Conservation (phyloP, 768 basidiomycete species). For the Boletellus ananas region DNA sequence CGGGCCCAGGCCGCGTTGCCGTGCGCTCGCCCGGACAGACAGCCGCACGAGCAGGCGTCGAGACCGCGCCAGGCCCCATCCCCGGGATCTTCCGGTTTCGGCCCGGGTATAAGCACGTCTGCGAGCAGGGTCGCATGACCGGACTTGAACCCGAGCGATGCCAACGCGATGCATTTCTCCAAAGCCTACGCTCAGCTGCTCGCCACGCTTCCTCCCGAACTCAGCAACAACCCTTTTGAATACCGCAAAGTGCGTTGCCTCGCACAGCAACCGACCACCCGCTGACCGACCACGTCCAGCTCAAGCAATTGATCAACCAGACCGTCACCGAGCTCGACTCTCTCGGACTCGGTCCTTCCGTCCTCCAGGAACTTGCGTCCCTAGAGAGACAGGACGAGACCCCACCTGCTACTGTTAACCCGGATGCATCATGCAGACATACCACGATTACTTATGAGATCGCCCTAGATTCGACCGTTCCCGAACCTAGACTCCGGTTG, state of each 20-base stretch:
- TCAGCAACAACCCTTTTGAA: constrained; percentile 75
- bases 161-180: constrained; percentile 60
- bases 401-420: not conserved
- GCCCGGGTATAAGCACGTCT: not conserved
- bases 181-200: constrained; percentile 66
- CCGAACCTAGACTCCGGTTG: constrained; percentile 58
- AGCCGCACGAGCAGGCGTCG: too few relatives aligned
- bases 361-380: constrained; percentile 33
- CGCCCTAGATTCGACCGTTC: constrained; percentile 39
- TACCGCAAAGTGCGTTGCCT: constrained; percentile 61
- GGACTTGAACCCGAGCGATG: too few relatives aligned
- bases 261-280: too few relatives aligned
- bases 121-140: not conserved
- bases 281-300: constrained; percentile 39
- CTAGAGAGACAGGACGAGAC: constrained; percentile 3
- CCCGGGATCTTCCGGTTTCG: not conserved
- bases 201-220: constrained; percentile 66
- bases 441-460: constrained; percentile 55
- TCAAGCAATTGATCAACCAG: constrained; percentile 87
- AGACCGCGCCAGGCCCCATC: too few relatives aligned
- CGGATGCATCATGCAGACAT: constrained; percentile 4
- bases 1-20: too few relatives aligned
- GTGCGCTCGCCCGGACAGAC: too few relatives aligned
- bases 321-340: constrained; percentile 73
- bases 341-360: constrained; percentile 54